Conservation (phyloP, 2,329 filamentous ascomycete genomes). For the Monosporascus ibericus region DNA sequence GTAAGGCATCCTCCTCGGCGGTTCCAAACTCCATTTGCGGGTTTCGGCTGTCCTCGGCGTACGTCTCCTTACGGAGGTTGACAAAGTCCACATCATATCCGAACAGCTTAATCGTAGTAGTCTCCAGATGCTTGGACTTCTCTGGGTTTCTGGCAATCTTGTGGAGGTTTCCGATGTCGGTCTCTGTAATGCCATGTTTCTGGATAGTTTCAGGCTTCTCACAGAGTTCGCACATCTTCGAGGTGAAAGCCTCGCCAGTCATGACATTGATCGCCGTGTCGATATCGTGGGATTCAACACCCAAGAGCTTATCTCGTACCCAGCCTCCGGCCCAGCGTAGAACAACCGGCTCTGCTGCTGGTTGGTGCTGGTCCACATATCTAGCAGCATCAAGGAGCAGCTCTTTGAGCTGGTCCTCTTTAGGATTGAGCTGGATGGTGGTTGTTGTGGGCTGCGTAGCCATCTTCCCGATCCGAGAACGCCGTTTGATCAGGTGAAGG, state of each 20-base stretch:
- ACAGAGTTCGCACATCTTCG: conserved; percentile 63
- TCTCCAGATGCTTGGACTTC: conserved; percentile 94
- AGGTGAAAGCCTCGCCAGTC: conserved; percentile 73
- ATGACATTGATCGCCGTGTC: conserved; percentile 81
- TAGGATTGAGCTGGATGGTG: conserved; percentile 52
- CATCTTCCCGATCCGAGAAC: conserved; percentile 22
- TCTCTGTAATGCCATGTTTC: conserved; percentile 51
- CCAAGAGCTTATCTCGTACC: conserved; percentile 79
- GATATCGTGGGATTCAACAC: conserved; percentile 69
- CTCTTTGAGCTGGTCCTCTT: conserved; percentile 66
- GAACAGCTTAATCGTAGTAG: conserved; percentile 78
- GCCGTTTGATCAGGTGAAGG: conserved; percentile 8
- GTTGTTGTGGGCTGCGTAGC: conserved; percentile 19
- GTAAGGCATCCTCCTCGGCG: conserved; percentile 79
- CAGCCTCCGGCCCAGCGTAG: conserved; percentile 81
- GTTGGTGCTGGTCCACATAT: conserved; percentile 51
- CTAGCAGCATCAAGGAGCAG: conserved; percentile 77
- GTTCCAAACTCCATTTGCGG: conserved; percentile 93
- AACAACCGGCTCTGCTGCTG: conserved; percentile 49
- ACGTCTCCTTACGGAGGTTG: conserved; percentile 88
- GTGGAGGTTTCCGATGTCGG: conserved; percentile 69
- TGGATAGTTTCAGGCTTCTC: conserved; percentile 51
- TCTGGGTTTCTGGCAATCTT: conserved; percentile 90
- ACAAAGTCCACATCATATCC: conserved; percentile 90
- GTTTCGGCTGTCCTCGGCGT: conserved; percentile 81